Base-by-base conservation (phyloP, 371 early-diverging fungal genomes). In the Funneliformis caledonium region DNA sequence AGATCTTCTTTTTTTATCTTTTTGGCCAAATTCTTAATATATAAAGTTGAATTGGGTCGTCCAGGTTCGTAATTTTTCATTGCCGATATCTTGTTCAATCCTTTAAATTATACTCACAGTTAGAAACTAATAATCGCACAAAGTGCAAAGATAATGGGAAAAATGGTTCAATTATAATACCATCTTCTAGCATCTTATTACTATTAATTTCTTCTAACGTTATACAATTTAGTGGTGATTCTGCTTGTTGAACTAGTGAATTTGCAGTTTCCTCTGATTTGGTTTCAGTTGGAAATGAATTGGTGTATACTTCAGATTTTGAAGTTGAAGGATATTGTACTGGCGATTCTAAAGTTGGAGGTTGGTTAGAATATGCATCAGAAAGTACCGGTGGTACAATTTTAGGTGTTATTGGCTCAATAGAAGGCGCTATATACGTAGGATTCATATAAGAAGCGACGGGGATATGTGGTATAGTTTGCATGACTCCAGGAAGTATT, bases 11-110 rank as follows among this genome's bases (percentile, higher is more conserved):
- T 83, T 5, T 83, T 82, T 3, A 80, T 75, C 26, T 84, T 64
- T 78, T 86, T 88, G 22, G 72, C 60, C 8, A 98, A 87, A 83
- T 94, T 92, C 80, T 91, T 91, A 77, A 95, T 90, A 86, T 97
- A 97, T 72, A 98, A 88, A 22, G 96, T 96, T 78, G 92, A 88
- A 74, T 87, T 90, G 22, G 97, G 94, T 64, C 91, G 84, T 60
- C 87, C 88, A 84, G 90, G 87, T 26, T 90, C 82, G 62, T 88
- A 86, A 75, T 91, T 90, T 82, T 90, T 91, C 19, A 88, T 86
- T 1, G 82, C 82, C n/a, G 91, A 88, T 77, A 84, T 50, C 31
- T 82, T 72, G 31, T 72, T 37, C 11, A 84, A 37, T 43, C 86
- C 84, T 85, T n/a, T 16, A 43, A 69, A 43, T 1, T 42, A 43